Base-by-base conservation (phyloP, 257 asterid species). In the Verbena officinalis region DNA sequence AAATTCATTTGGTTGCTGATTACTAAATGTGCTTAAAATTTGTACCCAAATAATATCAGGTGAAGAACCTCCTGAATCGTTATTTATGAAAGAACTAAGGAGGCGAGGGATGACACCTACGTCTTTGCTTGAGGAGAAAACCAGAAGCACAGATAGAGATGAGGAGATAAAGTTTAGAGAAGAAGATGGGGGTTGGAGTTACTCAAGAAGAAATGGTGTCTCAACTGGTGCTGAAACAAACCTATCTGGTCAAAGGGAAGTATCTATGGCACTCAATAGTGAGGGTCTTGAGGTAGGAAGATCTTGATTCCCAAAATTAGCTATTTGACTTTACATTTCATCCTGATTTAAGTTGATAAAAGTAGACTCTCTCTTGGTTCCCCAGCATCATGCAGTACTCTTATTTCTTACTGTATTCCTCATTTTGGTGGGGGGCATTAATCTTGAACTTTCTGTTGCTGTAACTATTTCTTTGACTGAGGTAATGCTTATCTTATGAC, bases 261-360 rank as follows among this genome's bases (percentile, higher is more conserved):
- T 59, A 72, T 93, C 99, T 30, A 84, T 85, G 95, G 90, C 95
- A 38, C 83, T 93, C 61, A 93, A 93, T 77, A 93, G 97, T 27
- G 96, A 93, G 81, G 99, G 99, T 73, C 89, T 93, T 59, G 97
- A 90, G 99, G 99, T 93, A 63, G 56, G 77, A 64, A 45, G n/a
- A 53, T 52, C 33, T 42, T 34, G 7, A 24, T 53, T 57, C 14
- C 45, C 62, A 15, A 13, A 49, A 1, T 58, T 22, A 8, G 36
- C 3, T 24, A 22, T 40, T 17, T 19, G 39, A 20, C 13, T 56
- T 17, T 15, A 13, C 46, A 17, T 2, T 17, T 33, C 24, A 21
- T 43, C 12, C 39, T 24, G 42, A 39, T 50, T 15, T 50, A 24
- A 15, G 39, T 49, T 27, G 13, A 16, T 31, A 30, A 45, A n/a